These are phyloP conservation scores for Rhizopus delemar DNA, from an alignment of 371 early-diverging fungal genomes.

Conservation along the genomic window DNA sequence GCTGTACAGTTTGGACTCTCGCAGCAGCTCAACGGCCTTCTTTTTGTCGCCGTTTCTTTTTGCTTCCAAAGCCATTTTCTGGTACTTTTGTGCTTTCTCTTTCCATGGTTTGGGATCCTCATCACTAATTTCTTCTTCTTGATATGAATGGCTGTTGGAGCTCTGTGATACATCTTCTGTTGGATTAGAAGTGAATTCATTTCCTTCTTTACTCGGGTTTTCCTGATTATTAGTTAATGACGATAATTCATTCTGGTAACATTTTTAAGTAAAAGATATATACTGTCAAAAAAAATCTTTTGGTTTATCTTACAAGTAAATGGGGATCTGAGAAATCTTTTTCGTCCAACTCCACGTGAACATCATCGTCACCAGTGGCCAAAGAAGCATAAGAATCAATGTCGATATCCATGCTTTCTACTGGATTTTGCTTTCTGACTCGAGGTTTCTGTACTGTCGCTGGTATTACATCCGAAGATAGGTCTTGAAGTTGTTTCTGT, in stretches of 20 bases:
- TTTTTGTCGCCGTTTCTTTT: conserved; percentile 49
- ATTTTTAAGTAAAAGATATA: neutral
- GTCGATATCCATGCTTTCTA: conserved; percentile 30
- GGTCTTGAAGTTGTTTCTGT: conserved; percentile 45
- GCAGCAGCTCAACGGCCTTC: conserved; percentile 36
- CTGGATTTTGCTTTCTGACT: conserved; percentile 6
- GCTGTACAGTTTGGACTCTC: conserved; percentile 38
- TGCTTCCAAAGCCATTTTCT: conserved; percentile 42
- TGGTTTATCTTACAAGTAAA: conserved; percentile 34
- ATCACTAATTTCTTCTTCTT: conserved; percentile 15
- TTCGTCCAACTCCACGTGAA: conserved; percentile 44
- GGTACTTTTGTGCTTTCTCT: conserved; percentile 33
- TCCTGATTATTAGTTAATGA: conserved; percentile 10
- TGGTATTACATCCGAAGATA: conserved; percentile 16
- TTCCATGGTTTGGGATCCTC: conserved; percentile 24
- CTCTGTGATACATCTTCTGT: conserved; percentile 17
- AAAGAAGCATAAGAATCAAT: conserved; percentile 42
- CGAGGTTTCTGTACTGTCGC: conserved; percentile 1
- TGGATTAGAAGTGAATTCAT: conserved; percentile 29
- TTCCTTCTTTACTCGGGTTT: neutral
- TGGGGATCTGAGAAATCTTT: conserved; percentile 42
- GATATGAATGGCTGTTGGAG: conserved; percentile 23
- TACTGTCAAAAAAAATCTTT: neutral
- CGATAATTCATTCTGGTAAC: conserved; percentile 33
- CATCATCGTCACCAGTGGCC: conserved; percentile 39